Percentiles rank a stretch among this genome's conserved stretches.
phyloP scores from a whole-genome alignment of 164 flowering plant genomes.

The Nelumbo lutea region DNA sequence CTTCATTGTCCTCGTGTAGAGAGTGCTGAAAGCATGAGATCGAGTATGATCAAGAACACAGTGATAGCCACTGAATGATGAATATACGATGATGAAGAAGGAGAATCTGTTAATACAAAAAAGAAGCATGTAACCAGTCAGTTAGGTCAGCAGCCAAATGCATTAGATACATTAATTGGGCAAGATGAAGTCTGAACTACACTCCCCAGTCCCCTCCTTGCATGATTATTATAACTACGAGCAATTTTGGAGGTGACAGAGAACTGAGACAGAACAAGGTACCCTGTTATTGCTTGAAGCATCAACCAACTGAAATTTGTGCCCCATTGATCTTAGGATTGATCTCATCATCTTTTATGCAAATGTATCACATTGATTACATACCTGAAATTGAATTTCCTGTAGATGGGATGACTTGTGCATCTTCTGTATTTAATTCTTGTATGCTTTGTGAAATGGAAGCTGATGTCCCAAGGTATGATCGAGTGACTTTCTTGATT shows the following conservation, averaged over 20 bases:
- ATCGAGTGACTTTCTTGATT: conserved; percentile 28
- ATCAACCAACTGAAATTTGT: too few species aligned
- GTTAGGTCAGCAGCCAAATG: not conserved
- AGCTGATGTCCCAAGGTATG: conserved; percentile 30
- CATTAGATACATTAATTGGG: too few species aligned
- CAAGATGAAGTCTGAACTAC: too few species aligned
- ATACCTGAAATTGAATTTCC: conserved; percentile 18
- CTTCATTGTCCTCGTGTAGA: not conserved
- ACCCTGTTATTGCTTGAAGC: not conserved
- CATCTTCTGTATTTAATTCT: conserved; percentile 6
- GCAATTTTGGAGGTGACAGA: too few species aligned
- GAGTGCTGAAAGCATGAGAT: not conserved
- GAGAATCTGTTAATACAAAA: conserved; percentile 10
- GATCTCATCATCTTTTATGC: not conserved
- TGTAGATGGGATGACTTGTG: conserved; percentile 3
- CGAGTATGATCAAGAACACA: conserved; percentile 3
- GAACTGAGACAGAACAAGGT: too few species aligned
- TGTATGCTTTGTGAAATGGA: conserved; percentile 24
- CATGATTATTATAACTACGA: too few species aligned
- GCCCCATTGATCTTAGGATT: not conserved
- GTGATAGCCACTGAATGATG: conserved; percentile 5
- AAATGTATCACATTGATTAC: not conserved
- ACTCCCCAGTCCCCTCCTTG: too few species aligned
- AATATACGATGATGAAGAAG: conserved; percentile 4
- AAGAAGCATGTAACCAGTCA: conserved; percentile 1